Evolutionary conservation across 1,284 basidiomycete species (phyloP).

Genomic region (Boletus semigastroideus): DNA sequence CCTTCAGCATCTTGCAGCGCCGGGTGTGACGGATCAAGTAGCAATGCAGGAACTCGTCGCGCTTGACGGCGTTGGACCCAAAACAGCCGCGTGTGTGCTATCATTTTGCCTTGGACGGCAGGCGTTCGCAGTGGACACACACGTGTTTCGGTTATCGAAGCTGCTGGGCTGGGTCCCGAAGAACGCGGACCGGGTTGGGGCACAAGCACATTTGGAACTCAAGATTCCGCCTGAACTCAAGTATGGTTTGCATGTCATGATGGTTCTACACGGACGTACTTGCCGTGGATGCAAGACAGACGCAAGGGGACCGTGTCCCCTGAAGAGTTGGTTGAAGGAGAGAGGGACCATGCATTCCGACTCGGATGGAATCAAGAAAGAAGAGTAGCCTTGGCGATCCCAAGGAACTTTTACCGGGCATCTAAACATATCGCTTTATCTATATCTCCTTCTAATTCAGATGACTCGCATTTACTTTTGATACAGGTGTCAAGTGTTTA

Average conservation of each 20-base stretch:
- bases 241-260: slow-evolving; percentile 69
- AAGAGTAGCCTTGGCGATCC: neutral
- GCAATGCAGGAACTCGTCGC: slow-evolving; percentile 71
- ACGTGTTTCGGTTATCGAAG: slow-evolving; percentile 66
- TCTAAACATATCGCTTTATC: neutral
- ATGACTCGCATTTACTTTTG: neutral
- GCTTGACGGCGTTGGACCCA: slow-evolving; percentile 73
- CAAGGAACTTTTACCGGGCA: neutral
- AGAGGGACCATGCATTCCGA: neutral
- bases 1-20: slow-evolving; percentile 51
- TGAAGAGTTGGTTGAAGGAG: slow-evolving; percentile 29
- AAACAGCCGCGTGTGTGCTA: slow-evolving; percentile 77
- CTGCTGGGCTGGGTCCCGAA: slow-evolving; percentile 70
- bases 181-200: slow-evolving; percentile 59
- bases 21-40: slow-evolving; percentile 46
- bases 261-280: slow-evolving; percentile 62
- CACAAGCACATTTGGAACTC: slow-evolving; percentile 71
- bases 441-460: neutral
- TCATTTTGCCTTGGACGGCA: slow-evolving; percentile 75
- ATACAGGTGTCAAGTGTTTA: neutral
- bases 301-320: slow-evolving; percentile 25
- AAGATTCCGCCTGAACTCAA: slow-evolving; percentile 63
- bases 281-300: slow-evolving; percentile 54
- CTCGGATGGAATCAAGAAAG: neutral
- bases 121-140: slow-evolving; percentile 79